Percentiles rank a stretch among this genome's conserved stretches.
phyloP scores from a whole-genome alignment of 352 stramenopile species.

The Globisporangium uncinulatum region DNA sequence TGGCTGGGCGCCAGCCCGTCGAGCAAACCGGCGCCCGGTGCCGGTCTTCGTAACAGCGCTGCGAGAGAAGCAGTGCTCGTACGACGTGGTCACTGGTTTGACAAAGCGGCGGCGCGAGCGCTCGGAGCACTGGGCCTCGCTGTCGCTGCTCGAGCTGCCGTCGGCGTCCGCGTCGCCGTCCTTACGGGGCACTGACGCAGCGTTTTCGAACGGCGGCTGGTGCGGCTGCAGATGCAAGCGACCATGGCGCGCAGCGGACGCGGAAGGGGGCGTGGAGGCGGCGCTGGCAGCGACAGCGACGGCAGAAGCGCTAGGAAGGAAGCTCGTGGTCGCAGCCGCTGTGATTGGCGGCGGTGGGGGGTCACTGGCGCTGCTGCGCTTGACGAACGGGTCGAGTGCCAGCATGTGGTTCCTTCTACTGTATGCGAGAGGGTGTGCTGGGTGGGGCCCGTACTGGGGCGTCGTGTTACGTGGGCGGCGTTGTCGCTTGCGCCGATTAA shows the following conservation, averaged over 20 bases:
- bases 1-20: not conserved
- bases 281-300: not conserved
- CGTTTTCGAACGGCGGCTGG: not conserved
- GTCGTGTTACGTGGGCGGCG: no score
- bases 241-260: not conserved
- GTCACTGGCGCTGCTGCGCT: not conserved
- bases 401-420: not conserved
- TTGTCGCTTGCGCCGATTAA: no score
- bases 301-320: not conserved
- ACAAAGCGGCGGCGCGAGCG: slow-evolving; percentile 38
- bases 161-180: not conserved
- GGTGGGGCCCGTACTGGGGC: no score
- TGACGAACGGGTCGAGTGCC: slow-evolving; percentile 2
- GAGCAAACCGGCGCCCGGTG: slow-evolving; percentile 5
- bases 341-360: not conserved
- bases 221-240: slow-evolving; percentile 1
- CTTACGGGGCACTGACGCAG: not conserved
- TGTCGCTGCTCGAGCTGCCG: not conserved
- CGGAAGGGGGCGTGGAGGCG: not conserved
- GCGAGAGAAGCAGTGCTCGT: slow-evolving; percentile 42
- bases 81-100: slow-evolving; percentile 39
- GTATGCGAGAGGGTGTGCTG: no score
- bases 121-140: slow-evolving; percentile 1
- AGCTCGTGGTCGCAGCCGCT: not conserved
- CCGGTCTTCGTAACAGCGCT: slow-evolving; percentile 4